Conservation (phyloP, 2,329 filamentous ascomycete genomes). For the Hymenoscyphus linearis region DNA sequence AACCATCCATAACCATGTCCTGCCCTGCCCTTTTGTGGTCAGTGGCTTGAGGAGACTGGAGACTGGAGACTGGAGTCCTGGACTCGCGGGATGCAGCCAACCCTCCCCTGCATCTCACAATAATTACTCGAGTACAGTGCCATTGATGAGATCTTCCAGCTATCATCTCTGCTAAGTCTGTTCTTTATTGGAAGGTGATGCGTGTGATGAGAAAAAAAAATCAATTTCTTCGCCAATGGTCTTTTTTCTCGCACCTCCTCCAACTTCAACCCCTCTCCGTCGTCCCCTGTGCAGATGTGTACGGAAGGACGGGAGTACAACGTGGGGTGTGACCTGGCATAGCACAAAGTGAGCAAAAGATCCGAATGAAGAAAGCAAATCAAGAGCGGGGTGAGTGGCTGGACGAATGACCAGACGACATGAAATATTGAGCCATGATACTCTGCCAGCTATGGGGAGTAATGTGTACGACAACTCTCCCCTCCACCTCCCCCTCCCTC, state of each 20-base stretch:
- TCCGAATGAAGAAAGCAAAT: background rate
- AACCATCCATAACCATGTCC: background rate
- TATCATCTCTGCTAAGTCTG: background rate
- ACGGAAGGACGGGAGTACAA: background rate
- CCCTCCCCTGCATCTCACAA: background rate
- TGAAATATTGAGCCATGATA: background rate
- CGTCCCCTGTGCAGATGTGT: background rate
- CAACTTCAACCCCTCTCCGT: background rate
- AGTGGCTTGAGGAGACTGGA: too few species aligned
- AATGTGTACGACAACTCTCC: background rate
- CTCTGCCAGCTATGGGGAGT: background rate
- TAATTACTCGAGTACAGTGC: too few species aligned
- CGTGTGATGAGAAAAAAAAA: too few species aligned
- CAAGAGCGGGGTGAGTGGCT: slow-evolving; percentile 7
- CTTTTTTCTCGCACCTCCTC: too few species aligned
- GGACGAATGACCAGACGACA: slow-evolving; percentile 11
- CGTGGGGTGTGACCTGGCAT: background rate
- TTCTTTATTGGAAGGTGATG: background rate
- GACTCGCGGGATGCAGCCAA: background rate
- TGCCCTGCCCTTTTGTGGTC: background rate
- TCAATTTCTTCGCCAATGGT: too few species aligned
- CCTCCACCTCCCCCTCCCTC: too few species aligned
- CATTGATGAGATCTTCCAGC: background rate
- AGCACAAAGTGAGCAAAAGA: background rate
- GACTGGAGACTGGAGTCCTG: too few species aligned